Evolutionary conservation across 2,329 filamentous ascomycete genomes (phyloP).

Genomic region (Xylariaceae sp.): DNA sequence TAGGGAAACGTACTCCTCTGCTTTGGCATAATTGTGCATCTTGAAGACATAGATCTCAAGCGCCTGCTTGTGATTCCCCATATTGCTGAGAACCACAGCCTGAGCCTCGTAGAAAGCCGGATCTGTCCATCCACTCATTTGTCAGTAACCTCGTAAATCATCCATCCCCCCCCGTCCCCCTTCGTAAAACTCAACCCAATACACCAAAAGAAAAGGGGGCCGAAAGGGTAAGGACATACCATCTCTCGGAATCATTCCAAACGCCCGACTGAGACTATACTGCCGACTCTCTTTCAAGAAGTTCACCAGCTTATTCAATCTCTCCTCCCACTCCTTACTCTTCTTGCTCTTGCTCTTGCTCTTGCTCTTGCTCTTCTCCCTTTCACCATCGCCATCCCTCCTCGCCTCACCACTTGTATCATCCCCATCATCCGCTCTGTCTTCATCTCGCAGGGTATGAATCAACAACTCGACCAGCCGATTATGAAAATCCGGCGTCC

Average conservation of each 20-base stretch:
- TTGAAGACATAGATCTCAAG: slow-evolving; percentile 98
- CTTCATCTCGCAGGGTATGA: slow-evolving; percentile 39
- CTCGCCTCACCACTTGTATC: too few species aligned
- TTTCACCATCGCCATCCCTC: too few species aligned
- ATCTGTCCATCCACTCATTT: slow-evolving; percentile 45
- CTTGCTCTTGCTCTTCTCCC: too few species aligned
- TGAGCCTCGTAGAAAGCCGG: slow-evolving; percentile 81
- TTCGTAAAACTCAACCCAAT: too few species aligned
- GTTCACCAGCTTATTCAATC: slow-evolving; percentile 61
- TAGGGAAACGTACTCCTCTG: slow-evolving; percentile 68
- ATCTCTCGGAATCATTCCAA: slow-evolving; percentile 71
- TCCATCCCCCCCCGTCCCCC: too few species aligned
- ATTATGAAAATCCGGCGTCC: slow-evolving; percentile 82
- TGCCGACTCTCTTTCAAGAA: slow-evolving; percentile 72
- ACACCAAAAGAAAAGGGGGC: too few species aligned
- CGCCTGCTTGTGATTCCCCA: slow-evolving; percentile 92
- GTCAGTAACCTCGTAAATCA: slow-evolving; percentile 11
- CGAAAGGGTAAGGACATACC: slow-evolving; percentile 41
- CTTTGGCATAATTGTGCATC: slow-evolving; percentile 77
- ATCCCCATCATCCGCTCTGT: slow-evolving; percentile 34
- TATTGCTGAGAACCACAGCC: slow-evolving; percentile 86
- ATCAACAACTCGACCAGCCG: slow-evolving; percentile 64
- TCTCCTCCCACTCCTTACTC: slow-evolving; percentile 43
- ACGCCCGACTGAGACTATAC: slow-evolving; percentile 74
- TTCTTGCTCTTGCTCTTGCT: too few species aligned